A percentile compares a stretch with the other conserved stretches of the same genome.
Conservation (phyloP, 176 grass and related monocot species). For the Urochloa ruziziensis region DNA sequence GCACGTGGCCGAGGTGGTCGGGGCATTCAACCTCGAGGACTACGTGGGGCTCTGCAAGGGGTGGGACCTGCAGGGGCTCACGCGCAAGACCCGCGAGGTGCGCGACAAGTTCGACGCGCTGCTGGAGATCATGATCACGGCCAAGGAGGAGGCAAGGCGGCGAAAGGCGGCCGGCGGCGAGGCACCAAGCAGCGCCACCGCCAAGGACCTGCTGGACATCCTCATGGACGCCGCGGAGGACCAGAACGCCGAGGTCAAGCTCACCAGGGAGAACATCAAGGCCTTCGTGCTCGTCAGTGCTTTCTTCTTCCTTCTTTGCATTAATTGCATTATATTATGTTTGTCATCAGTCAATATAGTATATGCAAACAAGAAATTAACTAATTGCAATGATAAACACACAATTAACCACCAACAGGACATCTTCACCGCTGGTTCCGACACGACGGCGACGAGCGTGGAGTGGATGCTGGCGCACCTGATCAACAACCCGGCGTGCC, state of each 20-base stretch:
- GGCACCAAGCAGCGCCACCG: neutral
- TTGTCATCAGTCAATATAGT: no score
- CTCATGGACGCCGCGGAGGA: slow-evolving; percentile 55
- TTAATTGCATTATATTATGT: no score
- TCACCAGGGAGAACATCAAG: slow-evolving; percentile 72
- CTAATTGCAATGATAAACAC: no score
- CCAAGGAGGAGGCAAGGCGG: slow-evolving; percentile 28
- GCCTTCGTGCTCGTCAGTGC: slow-evolving; percentile 48
- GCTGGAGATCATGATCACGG: slow-evolving; percentile 43
- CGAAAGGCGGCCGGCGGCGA: neutral
- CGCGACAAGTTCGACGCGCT: slow-evolving; percentile 49
- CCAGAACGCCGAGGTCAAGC: slow-evolving; percentile 41
- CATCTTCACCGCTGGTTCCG: slow-evolving; percentile 52
- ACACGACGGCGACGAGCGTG: slow-evolving; percentile 45
- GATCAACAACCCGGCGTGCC: slow-evolving; percentile 40
- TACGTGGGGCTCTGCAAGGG: slow-evolving; percentile 34
- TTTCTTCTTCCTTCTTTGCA: no score
- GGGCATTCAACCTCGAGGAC: slow-evolving; percentile 64
- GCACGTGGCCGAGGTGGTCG: slow-evolving; percentile 58
- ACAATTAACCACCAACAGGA: slow-evolving; percentile 34
- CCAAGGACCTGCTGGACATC: slow-evolving; percentile 60
- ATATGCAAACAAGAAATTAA: no score
- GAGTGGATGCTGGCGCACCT: slow-evolving; percentile 62
- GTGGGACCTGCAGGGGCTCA: slow-evolving; percentile 60
- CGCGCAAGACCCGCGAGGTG: slow-evolving; percentile 30